phyloP scores from a whole-genome alignment of 2,329 filamentous ascomycete genomes.

The Cryphonectria radicalis region DNA sequence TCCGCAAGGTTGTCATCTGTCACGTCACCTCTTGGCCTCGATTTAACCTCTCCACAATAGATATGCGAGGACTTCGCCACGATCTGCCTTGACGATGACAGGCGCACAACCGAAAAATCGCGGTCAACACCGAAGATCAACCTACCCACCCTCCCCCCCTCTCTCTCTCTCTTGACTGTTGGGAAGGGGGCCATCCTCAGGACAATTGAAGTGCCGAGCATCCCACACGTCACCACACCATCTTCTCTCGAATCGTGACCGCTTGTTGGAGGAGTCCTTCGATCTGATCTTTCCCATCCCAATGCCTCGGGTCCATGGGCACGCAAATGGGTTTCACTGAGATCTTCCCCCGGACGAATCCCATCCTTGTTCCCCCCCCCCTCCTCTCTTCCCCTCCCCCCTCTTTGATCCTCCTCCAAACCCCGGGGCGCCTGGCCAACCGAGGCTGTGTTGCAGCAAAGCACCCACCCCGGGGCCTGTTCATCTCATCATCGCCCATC shows the following conservation, averaged over 20 bases:
- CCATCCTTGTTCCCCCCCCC: neutral
- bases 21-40: neutral
- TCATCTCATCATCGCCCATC: neutral
- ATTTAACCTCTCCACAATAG: neutral
- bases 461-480: neutral
- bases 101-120: neutral
- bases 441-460: neutral
- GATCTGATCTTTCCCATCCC: slow-evolving; percentile 4
- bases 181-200: neutral
- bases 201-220: neutral
- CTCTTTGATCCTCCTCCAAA: too few relatives aligned
- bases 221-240: slow-evolving; percentile 8
- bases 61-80: slow-evolving; percentile 7
- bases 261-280: neutral
- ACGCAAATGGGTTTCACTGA: neutral
- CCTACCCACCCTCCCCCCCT: too few relatives aligned
- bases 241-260: neutral
- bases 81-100: neutral
- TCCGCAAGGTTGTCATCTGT: neutral
- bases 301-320: neutral
- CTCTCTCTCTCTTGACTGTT: neutral
- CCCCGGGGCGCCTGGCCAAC: neutral
- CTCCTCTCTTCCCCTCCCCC: too few relatives aligned
- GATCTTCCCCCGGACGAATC: neutral
- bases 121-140: neutral